These are phyloP conservation scores for Tylopilus plumbeoviolaceoides DNA, from an alignment of 768 basidiomycete species.

Conservation along the genomic window DNA sequence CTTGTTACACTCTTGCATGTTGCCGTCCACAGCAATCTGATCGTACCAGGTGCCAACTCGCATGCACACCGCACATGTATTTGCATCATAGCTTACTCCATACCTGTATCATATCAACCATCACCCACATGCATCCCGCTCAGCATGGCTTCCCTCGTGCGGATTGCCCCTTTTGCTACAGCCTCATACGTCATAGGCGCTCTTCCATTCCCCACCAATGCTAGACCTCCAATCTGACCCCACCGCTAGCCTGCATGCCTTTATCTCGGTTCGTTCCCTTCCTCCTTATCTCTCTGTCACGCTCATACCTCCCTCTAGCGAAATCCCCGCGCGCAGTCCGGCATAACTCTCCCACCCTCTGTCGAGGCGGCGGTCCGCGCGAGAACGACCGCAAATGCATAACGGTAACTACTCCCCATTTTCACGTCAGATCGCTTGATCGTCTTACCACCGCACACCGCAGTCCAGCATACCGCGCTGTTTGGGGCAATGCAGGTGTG, in stretches of 20 bases:
- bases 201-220: constrained; percentile 18
- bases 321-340: constrained; percentile 44
- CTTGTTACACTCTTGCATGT: constrained; percentile 5
- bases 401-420: constrained; percentile 36
- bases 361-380: constrained; percentile 40
- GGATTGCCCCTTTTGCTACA: constrained; percentile 4
- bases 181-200: constrained; percentile 24
- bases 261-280: constrained; percentile 38
- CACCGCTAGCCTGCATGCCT: constrained; percentile 36
- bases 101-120: constrained; percentile 24
- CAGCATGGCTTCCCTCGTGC: neutral
- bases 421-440: constrained; percentile 3
- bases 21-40: constrained; percentile 8
- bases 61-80: constrained; percentile 25
- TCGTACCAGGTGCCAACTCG: constrained; percentile 1
- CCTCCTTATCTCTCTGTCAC: neutral
- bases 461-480: constrained; percentile 60
- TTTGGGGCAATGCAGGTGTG: constrained; percentile 68
- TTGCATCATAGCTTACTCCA: constrained; percentile 24
- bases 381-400: constrained; percentile 49
- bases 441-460: constrained; percentile 15
- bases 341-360: constrained; percentile 52
- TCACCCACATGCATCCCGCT: constrained; percentile 12
- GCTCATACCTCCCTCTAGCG: no score
- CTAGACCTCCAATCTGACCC: constrained; percentile 16